Evolutionary conservation across 495 filamentous ascomycete genomes (phyloP), one percentile per base, ranked within the genome.

Genomic region (Aspergillus nidulans): DNA sequence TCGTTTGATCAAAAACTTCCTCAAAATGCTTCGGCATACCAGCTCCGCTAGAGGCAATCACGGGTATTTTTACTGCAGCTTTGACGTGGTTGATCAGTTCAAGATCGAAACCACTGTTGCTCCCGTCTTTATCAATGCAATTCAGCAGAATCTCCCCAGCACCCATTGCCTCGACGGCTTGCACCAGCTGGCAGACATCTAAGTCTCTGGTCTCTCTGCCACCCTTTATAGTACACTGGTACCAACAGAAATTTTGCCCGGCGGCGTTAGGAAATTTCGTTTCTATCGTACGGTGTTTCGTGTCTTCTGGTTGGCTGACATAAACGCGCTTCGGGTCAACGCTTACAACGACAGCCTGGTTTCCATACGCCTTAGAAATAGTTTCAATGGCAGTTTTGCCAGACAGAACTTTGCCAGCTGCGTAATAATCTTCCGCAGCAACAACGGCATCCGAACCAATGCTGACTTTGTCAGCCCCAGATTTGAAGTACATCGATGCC

Each of bases 381-480:
- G 87, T 86, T 75, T 98, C 94, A 55, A 98, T 96, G 20, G 94
- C 91, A 0, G 95, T 95, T 47, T 81, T 85, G 12, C 92, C 91
- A 25, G 77, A 83, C 30, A 96, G 69, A 28, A 73, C 81, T 61
- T 83, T 81, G 6, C 86, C 85, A 7, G 70, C 71, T 25, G 75
- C 68, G 67, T 92, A 88, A 68, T 90, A 98, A 56, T 95, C 88
- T 66, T 97, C 91, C 0, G 94, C 94, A 8, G 92, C 92, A 30
- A 82, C 81, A 10, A 97, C 94, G 43, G 94, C 92, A 69, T 98
- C 95, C 2, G 89, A 95, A 4, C 95, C 94, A 62, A 98, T 96
- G 45, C 91, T 96, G 16, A 98, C 91, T 77, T 98, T 98, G 71
- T 98, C 94, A n/a, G 94, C 94, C 32, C 94, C 94, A 21, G 85